A percentile compares a stretch with the other conserved stretches of the same genome.
Conservation (phyloP, 83 land plant species). For the Thuja plicata region DNA sequence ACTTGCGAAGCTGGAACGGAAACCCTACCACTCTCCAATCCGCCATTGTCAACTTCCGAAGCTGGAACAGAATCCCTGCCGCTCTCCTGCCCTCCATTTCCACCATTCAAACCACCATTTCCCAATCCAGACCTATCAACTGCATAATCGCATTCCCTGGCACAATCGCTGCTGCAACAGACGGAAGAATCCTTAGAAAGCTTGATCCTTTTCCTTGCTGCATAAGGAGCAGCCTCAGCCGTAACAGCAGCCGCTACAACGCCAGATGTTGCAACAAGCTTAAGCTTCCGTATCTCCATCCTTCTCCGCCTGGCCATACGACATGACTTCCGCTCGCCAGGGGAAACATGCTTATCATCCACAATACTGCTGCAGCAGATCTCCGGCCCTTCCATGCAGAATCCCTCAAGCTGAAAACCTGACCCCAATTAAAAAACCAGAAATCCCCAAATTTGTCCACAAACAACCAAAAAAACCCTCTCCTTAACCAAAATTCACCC, state of each 20-base stretch:
- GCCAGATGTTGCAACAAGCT: background rate
- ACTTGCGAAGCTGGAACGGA: background rate
- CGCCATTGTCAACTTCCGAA: background rate
- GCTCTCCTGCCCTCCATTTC: background rate
- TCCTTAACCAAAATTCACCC: background rate
- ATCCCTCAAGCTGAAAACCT: background rate
- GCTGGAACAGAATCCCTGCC: too few species aligned
- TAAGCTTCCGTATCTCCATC: conserved; percentile 16
- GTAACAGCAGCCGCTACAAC: background rate
- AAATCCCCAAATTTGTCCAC: background rate
- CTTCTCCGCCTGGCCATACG: conserved; percentile 14
- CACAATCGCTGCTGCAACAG: background rate
- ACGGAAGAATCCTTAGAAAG: background rate
- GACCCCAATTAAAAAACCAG: background rate
- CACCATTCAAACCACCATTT: too few species aligned
- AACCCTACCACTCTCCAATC: background rate
- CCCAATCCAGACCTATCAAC: background rate
- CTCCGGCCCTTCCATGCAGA: conserved; percentile 12
- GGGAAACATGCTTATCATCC: background rate
- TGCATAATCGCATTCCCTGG: background rate
- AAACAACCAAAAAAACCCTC: background rate
- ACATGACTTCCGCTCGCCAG: background rate
- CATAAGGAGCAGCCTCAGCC: background rate
- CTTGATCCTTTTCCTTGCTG: background rate
- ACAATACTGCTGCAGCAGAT: background rate